Percentiles rank a stretch among this genome's conserved stretches.
Conservation (phyloP, 2,329 filamentous ascomycete genomes). For the Hypoxylon sp. region DNA sequence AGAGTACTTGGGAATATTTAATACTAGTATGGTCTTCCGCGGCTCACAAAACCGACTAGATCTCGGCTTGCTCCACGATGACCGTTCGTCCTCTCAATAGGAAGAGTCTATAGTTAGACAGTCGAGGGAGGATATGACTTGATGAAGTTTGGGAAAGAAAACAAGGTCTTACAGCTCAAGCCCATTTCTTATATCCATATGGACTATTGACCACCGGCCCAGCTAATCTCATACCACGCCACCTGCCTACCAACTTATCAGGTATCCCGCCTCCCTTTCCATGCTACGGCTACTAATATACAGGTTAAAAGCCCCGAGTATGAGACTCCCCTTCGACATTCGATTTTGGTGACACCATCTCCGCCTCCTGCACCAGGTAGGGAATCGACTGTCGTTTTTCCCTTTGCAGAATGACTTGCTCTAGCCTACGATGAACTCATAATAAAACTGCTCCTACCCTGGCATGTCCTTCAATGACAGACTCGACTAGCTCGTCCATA, state of each 20-base stretch:
- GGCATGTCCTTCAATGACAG: slow-evolving; percentile 55
- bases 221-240: slow-evolving; percentile 5
- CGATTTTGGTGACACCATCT: slow-evolving; percentile 2
- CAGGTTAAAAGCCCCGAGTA: slow-evolving; percentile 26
- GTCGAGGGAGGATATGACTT: neutral
- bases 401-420: slow-evolving; percentile 58
- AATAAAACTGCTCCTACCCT: slow-evolving; percentile 63
- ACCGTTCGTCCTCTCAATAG: neutral
- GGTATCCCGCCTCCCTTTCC: slow-evolving; percentile 11
- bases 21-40: too few relatives aligned
- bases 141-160: neutral
- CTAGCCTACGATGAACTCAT: slow-evolving; percentile 63
- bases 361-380: slow-evolving; percentile 5
- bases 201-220: slow-evolving; percentile 2
- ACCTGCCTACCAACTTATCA: slow-evolving; percentile 22
- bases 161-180: too few relatives aligned
- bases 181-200: slow-evolving; percentile 1
- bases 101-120: neutral
- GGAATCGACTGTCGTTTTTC: slow-evolving; percentile 12
- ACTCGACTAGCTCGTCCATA: slow-evolving; percentile 21
- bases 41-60: neutral
- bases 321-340: slow-evolving; percentile 14
- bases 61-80: neutral
- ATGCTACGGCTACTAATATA: slow-evolving; percentile 35
- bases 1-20: too few relatives aligned